Percentiles rank a stretch among this genome's conserved stretches.
Evolutionary conservation across 148 eudicot genomes (phyloP).

Genomic region (Dianthus caryophyllus): DNA sequence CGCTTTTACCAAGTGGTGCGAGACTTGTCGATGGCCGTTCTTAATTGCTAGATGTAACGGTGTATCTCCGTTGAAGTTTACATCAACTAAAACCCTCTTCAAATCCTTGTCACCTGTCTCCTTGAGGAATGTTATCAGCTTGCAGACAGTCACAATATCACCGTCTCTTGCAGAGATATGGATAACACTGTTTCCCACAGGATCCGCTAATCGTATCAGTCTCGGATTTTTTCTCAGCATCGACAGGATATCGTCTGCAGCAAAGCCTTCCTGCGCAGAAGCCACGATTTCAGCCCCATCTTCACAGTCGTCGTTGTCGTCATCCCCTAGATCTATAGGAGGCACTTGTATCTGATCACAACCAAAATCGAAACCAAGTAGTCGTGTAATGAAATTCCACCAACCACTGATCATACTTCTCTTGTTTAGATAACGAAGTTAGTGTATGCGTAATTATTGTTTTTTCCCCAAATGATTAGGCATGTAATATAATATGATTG

Average conservation of each 20-base stretch:
- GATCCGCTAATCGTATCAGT: neutral
- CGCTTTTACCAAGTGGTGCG: neutral
- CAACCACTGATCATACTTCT: too few relatives aligned
- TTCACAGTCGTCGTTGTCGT: neutral
- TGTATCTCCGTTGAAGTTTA: neutral
- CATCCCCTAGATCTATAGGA: neutral
- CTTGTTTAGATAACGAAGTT: too few relatives aligned
- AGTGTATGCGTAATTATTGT: neutral
- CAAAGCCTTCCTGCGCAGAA: neutral
- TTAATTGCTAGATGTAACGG: constrained; percentile 2
- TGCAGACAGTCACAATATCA: neutral
- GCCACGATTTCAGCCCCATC: neutral
- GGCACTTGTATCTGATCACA: neutral
- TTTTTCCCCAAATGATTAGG: neutral
- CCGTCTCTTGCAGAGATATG: constrained; percentile 5
- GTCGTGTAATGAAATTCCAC: too few relatives aligned
- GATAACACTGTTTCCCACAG: neutral
- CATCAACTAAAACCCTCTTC: neutral
- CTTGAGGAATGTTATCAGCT: neutral
- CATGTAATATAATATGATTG: neutral
- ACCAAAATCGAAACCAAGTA: neutral
- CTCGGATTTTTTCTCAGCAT: neutral
- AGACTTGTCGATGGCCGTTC: neutral
- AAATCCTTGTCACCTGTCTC: neutral
- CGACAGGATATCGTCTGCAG: neutral